A percentile compares a stretch with the other conserved stretches of the same genome.
phyloP scores from a whole-genome alignment of 768 basidiomycete genomes.

The Pisolithus microcarpus region DNA sequence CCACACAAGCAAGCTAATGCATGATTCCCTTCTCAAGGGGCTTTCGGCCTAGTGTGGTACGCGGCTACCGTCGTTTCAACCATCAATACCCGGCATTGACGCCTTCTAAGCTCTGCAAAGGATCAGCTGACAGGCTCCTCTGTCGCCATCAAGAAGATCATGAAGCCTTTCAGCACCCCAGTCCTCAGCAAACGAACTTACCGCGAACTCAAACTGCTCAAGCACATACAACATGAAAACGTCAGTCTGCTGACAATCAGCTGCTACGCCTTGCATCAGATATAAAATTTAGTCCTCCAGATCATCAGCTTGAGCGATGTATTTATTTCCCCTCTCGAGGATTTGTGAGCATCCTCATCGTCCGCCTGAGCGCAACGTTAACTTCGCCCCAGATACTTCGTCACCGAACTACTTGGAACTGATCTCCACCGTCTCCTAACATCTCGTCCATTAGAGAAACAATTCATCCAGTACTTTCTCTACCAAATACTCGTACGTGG shows the following conservation, averaged over 20 bases:
- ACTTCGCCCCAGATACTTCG: conserved; percentile 72
- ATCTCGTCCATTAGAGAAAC: conserved; percentile 95
- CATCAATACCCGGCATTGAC: neutral
- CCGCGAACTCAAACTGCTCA: conserved; percentile 94
- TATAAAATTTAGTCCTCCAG: conserved; percentile 33
- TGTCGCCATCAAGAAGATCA: conserved; percentile 99
- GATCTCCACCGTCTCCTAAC: conserved; percentile 96
- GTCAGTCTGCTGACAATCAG: conserved; percentile 37
- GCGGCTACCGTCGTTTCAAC: conserved; percentile 13
- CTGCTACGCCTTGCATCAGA: conserved; percentile 2
- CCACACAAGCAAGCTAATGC: conserved; percentile 12
- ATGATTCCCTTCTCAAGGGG: conserved; percentile 43
- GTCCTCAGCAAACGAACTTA: conserved; percentile 98
- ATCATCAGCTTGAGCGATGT: conserved; percentile 99
- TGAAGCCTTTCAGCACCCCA: conserved; percentile 99
- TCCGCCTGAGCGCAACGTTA: conserved; percentile 1
- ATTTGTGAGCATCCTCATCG: conserved; percentile 56
- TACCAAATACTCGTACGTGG: conserved; percentile 89
- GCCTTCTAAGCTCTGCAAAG: conserved; percentile 68
- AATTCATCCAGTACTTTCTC: conserved; percentile 99
- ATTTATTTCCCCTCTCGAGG: conserved; percentile 99
- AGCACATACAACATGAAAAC: conserved; percentile 98
- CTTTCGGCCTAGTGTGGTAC: conserved; percentile 97
- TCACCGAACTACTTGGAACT: conserved; percentile 96
- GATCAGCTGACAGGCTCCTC: conserved; percentile 90